phyloP scores from a whole-genome alignment of 148 eudicot genomes.

The Pouteria glomerata region DNA sequence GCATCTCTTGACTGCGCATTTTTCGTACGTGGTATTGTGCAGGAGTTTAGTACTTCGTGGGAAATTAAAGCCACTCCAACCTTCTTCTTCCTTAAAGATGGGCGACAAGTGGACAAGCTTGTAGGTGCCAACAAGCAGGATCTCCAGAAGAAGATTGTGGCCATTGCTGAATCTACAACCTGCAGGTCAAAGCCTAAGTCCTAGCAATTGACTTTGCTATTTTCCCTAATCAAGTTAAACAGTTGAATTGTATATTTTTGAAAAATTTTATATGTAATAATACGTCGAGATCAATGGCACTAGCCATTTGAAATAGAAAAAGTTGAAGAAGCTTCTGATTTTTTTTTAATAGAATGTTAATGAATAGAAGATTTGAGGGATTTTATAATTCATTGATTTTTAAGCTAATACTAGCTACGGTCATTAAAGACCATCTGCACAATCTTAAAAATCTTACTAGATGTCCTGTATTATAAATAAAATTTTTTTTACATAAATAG shows the following conservation, averaged over 20 bases:
- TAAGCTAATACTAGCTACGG: too few species aligned
- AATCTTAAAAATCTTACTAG: too few species aligned
- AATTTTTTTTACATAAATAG: too few species aligned
- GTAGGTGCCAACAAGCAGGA: conserved; percentile 65
- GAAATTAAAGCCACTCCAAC: conserved; percentile 84
- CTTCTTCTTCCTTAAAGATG: conserved; percentile 60
- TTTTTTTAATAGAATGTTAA: neutral
- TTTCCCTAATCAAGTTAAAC: neutral
- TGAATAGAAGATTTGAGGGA: neutral
- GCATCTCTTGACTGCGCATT: too few species aligned
- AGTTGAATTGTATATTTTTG: neutral
- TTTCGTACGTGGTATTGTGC: conserved; percentile 9
- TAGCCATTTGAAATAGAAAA: neutral
- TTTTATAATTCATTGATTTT: neutral
- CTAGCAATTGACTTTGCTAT: neutral
- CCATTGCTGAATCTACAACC: conserved; percentile 30
- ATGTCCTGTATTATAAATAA: too few species aligned
- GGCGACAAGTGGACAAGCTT: conserved; percentile 56
- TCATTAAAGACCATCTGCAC: too few species aligned
- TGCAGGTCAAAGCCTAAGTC: too few species aligned
- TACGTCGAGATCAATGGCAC: neutral
- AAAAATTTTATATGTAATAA: neutral
- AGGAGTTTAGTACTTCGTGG: conserved; percentile 72
- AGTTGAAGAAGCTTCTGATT: neutral
- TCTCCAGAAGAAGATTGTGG: conserved; percentile 45